These are phyloP conservation scores for Gossypium ekmanianum DNA, from an alignment of 345 rosid species.

Conservation along the genomic window DNA sequence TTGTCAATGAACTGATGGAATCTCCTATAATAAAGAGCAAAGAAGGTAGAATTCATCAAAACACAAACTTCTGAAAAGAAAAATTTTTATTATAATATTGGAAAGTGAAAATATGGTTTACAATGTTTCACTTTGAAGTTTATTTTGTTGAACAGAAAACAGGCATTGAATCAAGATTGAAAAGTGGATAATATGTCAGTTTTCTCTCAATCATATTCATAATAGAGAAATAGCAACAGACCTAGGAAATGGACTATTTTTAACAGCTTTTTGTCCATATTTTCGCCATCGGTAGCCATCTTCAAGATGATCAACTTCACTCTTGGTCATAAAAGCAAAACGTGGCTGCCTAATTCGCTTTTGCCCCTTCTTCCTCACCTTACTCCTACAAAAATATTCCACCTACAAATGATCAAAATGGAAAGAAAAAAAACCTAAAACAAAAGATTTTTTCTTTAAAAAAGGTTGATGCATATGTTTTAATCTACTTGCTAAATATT, in stretches of 20 bases:
- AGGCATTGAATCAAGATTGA: neutral
- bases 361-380: constrained; percentile 71
- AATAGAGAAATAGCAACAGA: constrained; percentile 21
- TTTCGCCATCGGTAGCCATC: constrained; percentile 93
- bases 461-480: neutral
- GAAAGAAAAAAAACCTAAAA: neutral
- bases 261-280: constrained; percentile 91
- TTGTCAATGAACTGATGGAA: neutral
- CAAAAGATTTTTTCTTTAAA: neutral
- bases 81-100: neutral
- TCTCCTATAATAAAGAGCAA: neutral
- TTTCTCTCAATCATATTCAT: neutral
- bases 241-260: constrained; percentile 93
- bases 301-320: constrained; percentile 94
- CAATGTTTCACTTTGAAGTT: constrained; percentile 8
- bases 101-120: neutral
- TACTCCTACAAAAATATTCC: constrained; percentile 51
- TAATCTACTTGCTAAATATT: neutral
- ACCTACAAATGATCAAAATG: constrained; percentile 27
- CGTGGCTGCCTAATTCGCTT: constrained; percentile 82
- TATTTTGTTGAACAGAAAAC: neutral
- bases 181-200: neutral
- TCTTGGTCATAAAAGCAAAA: constrained; percentile 90
- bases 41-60: neutral
- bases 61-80: neutral